These are phyloP conservation scores for Colletotrichum sp. DNA, from an alignment of 2,329 filamentous ascomycete species.

Conservation along the genomic window DNA sequence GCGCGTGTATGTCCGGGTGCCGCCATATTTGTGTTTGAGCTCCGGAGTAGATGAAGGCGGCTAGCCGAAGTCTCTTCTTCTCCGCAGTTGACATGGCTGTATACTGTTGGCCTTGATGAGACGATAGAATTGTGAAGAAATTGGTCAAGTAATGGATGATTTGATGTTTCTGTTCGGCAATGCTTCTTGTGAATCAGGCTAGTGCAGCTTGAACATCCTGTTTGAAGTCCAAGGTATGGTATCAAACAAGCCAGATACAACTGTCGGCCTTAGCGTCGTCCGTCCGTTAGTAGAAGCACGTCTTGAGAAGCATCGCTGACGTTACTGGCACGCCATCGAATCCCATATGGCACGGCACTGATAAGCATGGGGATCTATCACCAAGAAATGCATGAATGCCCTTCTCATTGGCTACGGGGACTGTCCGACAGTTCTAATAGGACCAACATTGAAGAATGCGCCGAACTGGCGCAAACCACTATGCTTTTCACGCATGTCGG, in stretches of 20 bases:
- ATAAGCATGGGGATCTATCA: neutral
- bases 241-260: neutral
- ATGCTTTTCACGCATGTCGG: neutral
- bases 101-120: neutral
- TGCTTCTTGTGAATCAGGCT: neutral
- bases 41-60: slow-evolving; percentile 13
- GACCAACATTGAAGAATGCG: neutral
- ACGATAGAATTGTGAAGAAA: accelerated
- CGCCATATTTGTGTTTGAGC: slow-evolving; percentile 9
- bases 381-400: neutral
- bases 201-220: neutral
- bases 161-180: neutral
- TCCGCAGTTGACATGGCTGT: neutral
- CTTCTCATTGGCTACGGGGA: neutral
- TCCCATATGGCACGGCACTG: neutral
- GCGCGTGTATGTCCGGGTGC: slow-evolving; percentile 2
- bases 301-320: neutral
- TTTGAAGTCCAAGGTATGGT: neutral
- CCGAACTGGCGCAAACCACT: neutral
- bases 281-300: neutral
- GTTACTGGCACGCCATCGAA: neutral
- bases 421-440: neutral
- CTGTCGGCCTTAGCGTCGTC: neutral
- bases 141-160: neutral
- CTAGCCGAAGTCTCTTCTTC: slow-evolving; percentile 1